Conservation (phyloP, 1,284 basidiomycete genomes). For the Puccinia coronata region DNA sequence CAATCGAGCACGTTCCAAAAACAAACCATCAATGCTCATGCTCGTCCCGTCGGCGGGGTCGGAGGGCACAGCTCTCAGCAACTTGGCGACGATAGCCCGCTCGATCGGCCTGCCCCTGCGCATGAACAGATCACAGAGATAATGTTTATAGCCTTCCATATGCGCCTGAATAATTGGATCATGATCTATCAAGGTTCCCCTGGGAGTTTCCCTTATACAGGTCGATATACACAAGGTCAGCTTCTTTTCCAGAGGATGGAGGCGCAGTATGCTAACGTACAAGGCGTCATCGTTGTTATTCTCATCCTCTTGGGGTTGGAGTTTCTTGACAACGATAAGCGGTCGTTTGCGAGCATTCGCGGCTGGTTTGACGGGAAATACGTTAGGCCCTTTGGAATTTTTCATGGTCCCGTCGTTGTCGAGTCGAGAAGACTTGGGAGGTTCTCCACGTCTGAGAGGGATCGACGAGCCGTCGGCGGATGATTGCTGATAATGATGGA, state of each 20-base stretch:
- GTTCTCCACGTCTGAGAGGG: neutral
- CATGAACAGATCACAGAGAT: conserved; percentile 38
- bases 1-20: conserved; percentile 3
- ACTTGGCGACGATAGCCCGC: conserved; percentile 31
- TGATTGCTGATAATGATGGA: neutral
- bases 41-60: neutral
- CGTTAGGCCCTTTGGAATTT: neutral
- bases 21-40: neutral
- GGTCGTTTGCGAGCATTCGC: neutral
- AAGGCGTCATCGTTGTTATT: neutral
- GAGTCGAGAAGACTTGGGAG: neutral
- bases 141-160: conserved; percentile 38
- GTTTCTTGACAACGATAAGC: neutral
- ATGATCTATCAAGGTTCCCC: neutral
- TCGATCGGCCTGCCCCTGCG: conserved; percentile 27
- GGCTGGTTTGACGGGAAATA: neutral
- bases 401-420: neutral
- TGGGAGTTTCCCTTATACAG: neutral
- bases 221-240: neutral
- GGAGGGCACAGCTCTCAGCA: conserved; percentile 24
- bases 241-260: neutral
- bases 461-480: neutral
- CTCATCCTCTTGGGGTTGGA: neutral
- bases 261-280: neutral
- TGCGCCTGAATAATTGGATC: conserved; percentile 25